Conservation (phyloP, 257 asterid species). For the Anisodus tanguticus region DNA sequence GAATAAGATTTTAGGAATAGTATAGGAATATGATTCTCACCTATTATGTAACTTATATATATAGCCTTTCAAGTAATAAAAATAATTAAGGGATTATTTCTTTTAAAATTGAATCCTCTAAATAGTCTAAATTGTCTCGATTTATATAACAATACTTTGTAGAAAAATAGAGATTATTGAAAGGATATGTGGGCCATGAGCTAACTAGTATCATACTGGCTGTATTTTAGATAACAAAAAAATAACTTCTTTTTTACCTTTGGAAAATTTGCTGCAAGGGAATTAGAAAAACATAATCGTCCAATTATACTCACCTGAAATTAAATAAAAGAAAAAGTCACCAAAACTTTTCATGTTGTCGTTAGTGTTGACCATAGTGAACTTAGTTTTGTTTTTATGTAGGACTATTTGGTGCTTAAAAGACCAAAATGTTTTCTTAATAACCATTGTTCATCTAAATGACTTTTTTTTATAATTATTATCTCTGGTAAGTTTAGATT, state of each 20-base stretch:
- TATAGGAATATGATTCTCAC: too few species aligned
- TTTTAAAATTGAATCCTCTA: neutral
- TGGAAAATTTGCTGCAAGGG: neutral
- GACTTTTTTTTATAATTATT: neutral
- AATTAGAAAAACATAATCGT: neutral
- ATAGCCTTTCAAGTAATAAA: too few species aligned
- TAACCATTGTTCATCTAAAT: neutral
- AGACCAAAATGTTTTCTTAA: neutral
- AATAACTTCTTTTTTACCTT: neutral
- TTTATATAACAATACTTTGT: neutral
- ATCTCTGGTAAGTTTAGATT: neutral
- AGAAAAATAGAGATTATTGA: neutral
- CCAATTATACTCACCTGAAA: neutral
- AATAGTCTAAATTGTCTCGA: neutral
- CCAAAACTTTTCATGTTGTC: slow-evolving; percentile 5
- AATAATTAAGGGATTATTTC: too few species aligned
- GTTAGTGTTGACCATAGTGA: neutral
- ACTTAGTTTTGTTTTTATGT: neutral
- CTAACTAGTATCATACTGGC: too few species aligned
- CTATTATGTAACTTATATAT: too few species aligned
- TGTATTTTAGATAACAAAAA: neutral
- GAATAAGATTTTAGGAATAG: too few species aligned
- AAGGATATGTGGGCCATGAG: neutral
- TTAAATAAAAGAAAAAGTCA: neutral
- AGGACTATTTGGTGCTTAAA: neutral